Conservation (phyloP, 176 grass and related monocot species). For the Triticum turgidum region DNA sequence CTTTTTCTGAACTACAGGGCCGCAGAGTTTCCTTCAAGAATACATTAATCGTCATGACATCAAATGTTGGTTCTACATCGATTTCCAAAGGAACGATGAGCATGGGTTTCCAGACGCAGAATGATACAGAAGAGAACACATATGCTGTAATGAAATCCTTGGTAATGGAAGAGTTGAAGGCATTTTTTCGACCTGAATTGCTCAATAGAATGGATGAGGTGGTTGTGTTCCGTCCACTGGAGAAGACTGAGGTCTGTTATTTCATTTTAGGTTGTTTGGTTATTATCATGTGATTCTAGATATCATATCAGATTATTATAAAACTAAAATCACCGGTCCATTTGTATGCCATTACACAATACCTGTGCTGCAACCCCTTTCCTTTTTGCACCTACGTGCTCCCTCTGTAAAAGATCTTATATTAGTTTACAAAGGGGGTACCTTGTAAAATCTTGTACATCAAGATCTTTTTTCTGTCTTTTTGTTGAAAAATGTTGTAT, state of each 20-base stretch:
- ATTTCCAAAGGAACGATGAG: constrained; percentile 64
- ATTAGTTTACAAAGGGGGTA: background rate
- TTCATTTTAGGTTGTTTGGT: constrained; percentile 12
- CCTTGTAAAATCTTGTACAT: background rate
- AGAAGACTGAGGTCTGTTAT: constrained; percentile 73
- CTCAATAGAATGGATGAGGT: constrained; percentile 97
- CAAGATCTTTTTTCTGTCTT: background rate
- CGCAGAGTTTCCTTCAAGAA: constrained; percentile 96
- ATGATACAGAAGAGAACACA: constrained; percentile 57
- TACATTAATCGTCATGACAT: constrained; percentile 95
- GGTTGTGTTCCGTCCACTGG: constrained; percentile 85
- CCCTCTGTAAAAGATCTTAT: no score
- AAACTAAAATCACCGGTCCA: background rate
- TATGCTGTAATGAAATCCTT: constrained; percentile 77
- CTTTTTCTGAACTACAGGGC: constrained; percentile 54
- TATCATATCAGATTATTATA: background rate
- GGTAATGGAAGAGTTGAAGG: constrained; percentile 82
- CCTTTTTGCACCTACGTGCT: background rate
- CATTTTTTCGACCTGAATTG: constrained; percentile 88
- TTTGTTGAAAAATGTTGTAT: background rate
- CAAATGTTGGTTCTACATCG: constrained; percentile 86
- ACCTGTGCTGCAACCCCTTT: background rate
- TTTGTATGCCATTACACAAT: background rate
- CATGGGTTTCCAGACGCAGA: constrained; percentile 66
- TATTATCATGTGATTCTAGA: background rate